Evolutionary conservation across 2,329 filamentous ascomycete genomes (phyloP).

Genomic region (Colletotrichum brevisporum): DNA sequence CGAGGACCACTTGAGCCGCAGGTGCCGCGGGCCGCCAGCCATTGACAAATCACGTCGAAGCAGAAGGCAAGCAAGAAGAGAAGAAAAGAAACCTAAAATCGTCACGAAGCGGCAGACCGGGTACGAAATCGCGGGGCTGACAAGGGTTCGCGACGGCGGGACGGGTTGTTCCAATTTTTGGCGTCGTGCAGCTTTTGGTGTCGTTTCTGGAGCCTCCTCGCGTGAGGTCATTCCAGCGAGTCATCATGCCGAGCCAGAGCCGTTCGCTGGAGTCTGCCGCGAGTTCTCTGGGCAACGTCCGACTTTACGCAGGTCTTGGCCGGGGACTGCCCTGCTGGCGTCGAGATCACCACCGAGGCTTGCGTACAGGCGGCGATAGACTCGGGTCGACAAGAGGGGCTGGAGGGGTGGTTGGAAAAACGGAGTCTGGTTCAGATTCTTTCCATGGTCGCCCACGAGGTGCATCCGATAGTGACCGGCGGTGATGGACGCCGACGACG

Average conservation of each 20-base stretch:
- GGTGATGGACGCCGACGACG: conserved; percentile 29
- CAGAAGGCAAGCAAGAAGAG: conserved; percentile 22
- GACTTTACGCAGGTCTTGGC: conserved; percentile 9
- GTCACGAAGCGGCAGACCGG: conserved; percentile 34
- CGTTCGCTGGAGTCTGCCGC: not conserved
- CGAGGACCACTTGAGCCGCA: conserved; percentile 31
- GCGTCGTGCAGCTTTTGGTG: conserved; percentile 29
- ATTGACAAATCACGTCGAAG: conserved; percentile 36
- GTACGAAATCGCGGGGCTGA: conserved; percentile 36
- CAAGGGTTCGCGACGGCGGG: conserved; percentile 31
- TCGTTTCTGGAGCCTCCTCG: conserved; percentile 29
- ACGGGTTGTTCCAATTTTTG: conserved; percentile 18
- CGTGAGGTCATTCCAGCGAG: conserved; percentile 35
- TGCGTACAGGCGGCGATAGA: conserved; percentile 9
- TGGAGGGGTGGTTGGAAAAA: conserved; percentile 37
- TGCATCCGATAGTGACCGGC: conserved; percentile 33
- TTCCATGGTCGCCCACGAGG: conserved; percentile 37
- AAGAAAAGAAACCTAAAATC: conserved; percentile 14
- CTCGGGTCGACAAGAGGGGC: conserved; percentile 20
- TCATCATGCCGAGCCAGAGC: conserved; percentile 23
- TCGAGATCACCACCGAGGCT: conserved; percentile 32
- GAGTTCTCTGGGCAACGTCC: conserved; percentile 22
- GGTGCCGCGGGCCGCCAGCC: conserved; percentile 32
- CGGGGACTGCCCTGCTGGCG: conserved; percentile 29
- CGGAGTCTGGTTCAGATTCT: conserved; percentile 39